Percentiles rank a stretch among this genome's conserved stretches.
Evolutionary conservation across 2,329 filamentous ascomycete species (phyloP).

Genomic region (Triangularia verruculosa): DNA sequence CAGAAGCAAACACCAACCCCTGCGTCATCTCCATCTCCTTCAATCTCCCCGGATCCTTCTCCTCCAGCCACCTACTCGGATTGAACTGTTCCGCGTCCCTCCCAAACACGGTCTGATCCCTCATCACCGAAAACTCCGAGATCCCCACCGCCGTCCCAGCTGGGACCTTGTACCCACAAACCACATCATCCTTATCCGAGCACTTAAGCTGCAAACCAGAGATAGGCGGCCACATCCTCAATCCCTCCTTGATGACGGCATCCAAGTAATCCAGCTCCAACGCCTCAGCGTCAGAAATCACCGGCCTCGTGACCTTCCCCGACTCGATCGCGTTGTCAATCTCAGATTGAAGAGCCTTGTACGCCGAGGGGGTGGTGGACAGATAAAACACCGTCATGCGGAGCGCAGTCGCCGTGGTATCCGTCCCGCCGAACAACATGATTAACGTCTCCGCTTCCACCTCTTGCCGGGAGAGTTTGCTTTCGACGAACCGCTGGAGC

Average conservation of each 20-base stretch:
- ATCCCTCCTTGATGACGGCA: slow-evolving; percentile 16
- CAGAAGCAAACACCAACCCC: slow-evolving; percentile 17
- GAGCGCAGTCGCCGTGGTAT: slow-evolving; percentile 20
- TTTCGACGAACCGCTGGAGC: slow-evolving; percentile 20
- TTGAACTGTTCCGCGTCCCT: slow-evolving; percentile 15
- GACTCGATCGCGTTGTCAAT: slow-evolving; percentile 12
- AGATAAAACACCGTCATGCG: slow-evolving; percentile 17
- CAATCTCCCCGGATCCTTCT: slow-evolving; percentile 3
- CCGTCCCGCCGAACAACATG: slow-evolving; percentile 21
- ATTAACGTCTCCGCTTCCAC: slow-evolving; percentile 20
- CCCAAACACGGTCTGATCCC: slow-evolving; percentile 16
- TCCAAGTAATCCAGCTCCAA: slow-evolving; percentile 16
- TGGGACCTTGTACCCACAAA: slow-evolving; percentile 14
- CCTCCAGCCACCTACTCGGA: slow-evolving; percentile 16
- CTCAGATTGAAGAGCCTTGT: slow-evolving; percentile 14
- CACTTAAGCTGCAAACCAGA: slow-evolving; percentile 10
- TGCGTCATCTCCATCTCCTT: slow-evolving; percentile 17
- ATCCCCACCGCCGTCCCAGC: slow-evolving; percentile 16
- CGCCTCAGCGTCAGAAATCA: slow-evolving; percentile 15
- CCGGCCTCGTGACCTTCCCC: background rate
- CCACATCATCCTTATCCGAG: slow-evolving; percentile 12
- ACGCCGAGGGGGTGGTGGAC: slow-evolving; percentile 7
- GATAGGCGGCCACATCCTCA: slow-evolving; percentile 21
- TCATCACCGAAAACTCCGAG: slow-evolving; percentile 8
- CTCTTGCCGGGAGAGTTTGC: slow-evolving; percentile 12